These are phyloP conservation scores for Stagonosporopsis rhizophila DNA, from an alignment of 2,329 filamentous ascomycete genomes.

Conservation along the genomic window DNA sequence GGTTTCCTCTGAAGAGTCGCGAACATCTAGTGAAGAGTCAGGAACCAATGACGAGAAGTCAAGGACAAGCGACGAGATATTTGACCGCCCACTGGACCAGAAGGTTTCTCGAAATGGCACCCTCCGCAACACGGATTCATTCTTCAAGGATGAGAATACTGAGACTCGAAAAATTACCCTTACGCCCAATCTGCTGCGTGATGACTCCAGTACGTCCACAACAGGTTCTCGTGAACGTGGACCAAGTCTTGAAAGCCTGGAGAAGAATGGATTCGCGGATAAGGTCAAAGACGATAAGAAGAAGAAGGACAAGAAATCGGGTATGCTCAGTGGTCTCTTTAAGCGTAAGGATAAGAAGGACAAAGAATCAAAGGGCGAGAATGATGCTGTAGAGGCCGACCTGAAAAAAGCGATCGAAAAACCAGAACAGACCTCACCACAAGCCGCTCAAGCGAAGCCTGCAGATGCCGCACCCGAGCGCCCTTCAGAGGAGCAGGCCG, in stretches of 20 bases:
- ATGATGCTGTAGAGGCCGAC: constrained; percentile 50
- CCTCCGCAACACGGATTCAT: constrained; percentile 90
- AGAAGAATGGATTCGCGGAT: constrained; percentile 70
- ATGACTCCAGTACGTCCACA: constrained; percentile 65
- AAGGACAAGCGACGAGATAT: constrained; percentile 71
- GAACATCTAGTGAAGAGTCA: constrained; percentile 47
- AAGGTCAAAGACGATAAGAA: constrained; percentile 75
- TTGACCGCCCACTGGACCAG: constrained; percentile 56
- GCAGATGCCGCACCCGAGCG: constrained; percentile 40
- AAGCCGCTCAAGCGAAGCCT: constrained; percentile 38
- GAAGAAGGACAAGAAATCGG: constrained; percentile 73
- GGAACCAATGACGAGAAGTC: constrained; percentile 52
- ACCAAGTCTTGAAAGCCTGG: constrained; percentile 78
- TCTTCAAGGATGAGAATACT: constrained; percentile 94
- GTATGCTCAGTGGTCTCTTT: constrained; percentile 74
- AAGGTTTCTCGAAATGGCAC: constrained; percentile 78
- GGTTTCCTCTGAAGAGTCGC: constrained; percentile 36
- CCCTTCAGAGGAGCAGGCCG: constrained; percentile 39
- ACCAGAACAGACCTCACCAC: constrained; percentile 41
- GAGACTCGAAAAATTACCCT: constrained; percentile 98
- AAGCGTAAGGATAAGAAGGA: constrained; percentile 70
- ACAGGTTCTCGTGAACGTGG: constrained; percentile 55
- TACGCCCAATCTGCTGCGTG: constrained; percentile 88
- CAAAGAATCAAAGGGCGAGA: constrained; percentile 48
- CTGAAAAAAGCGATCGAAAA: constrained; percentile 55